phyloP scores from a whole-genome alignment of 1,139 yeast genomes.

The Yamadazyma conglobata region DNA sequence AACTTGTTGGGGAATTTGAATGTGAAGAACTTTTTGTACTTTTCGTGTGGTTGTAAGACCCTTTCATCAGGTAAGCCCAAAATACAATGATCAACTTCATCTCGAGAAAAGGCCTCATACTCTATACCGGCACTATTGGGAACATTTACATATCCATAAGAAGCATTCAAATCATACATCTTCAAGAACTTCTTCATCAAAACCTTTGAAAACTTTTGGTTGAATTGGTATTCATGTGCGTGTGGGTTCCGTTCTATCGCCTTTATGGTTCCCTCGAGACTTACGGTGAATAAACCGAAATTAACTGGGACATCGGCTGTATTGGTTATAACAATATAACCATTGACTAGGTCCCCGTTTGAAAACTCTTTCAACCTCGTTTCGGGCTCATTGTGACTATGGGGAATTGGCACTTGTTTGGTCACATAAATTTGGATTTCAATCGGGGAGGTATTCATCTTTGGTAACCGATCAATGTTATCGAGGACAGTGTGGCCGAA shows the following conservation, averaged over 20 bases:
- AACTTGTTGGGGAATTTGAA: conserved; percentile 59
- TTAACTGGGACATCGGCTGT: conserved; percentile 36
- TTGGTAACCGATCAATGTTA: conserved; percentile 40
- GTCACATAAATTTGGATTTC: conserved; percentile 45
- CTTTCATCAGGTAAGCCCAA: conserved; percentile 54
- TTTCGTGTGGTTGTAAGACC: conserved; percentile 45
- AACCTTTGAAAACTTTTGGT: conserved; percentile 25
- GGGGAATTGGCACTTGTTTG: conserved; percentile 38
- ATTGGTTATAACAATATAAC: conserved; percentile 38
- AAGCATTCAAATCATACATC: conserved; percentile 48
- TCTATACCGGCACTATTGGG: conserved; percentile 51
- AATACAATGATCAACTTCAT: conserved; percentile 43
- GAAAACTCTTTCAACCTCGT: conserved; percentile 45
- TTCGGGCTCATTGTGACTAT: conserved; percentile 33
- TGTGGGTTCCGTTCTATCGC: conserved; percentile 23
- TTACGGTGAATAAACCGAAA: conserved; percentile 45
- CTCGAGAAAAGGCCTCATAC: conserved; percentile 42
- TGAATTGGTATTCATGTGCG: conserved; percentile 12
- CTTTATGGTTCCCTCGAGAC: conserved; percentile 46
- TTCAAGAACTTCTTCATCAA: conserved; percentile 43
- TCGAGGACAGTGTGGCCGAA: conserved; percentile 45
- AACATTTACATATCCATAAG: conserved; percentile 40
- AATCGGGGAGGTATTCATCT: conserved; percentile 34
- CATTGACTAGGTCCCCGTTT: conserved; percentile 38
- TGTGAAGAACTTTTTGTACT: conserved; percentile 60